These are phyloP conservation scores for Pythium periplocum DNA, from an alignment of 352 stramenopile species.

Conservation along the genomic window DNA sequence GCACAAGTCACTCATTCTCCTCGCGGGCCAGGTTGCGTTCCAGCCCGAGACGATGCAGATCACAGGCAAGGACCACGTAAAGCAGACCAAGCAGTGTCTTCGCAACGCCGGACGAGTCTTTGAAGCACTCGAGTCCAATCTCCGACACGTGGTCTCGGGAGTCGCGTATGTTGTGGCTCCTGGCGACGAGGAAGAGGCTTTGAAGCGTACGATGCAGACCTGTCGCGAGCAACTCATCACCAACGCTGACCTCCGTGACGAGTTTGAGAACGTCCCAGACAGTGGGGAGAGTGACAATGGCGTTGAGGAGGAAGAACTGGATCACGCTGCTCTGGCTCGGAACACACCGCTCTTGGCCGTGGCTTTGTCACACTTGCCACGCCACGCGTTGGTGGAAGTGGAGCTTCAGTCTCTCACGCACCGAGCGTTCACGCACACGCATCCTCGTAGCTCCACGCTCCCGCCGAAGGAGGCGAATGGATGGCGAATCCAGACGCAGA, in stretches of 20 bases:
- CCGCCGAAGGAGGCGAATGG: slow-evolving; percentile 2
- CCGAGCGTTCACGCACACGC: slow-evolving; percentile 47
- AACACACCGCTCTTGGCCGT: slow-evolving; percentile 54
- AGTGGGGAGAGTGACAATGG: slow-evolving; percentile 77
- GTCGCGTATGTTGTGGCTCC: slow-evolving; percentile 53
- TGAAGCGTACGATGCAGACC: slow-evolving; percentile 1
- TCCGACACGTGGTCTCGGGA: slow-evolving; percentile 61
- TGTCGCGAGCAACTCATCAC: slow-evolving; percentile 19
- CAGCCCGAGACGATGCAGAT: slow-evolving; percentile 93
- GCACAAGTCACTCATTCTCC: slow-evolving; percentile 85
- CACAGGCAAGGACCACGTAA: slow-evolving; percentile 30
- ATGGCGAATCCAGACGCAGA: slow-evolving; percentile 26
- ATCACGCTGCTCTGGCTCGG: slow-evolving; percentile 33
- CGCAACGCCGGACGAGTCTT: slow-evolving; percentile 62
- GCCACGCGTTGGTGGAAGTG: slow-evolving; percentile 64
- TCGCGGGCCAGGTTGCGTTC: slow-evolving; percentile 97
- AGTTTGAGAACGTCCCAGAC: slow-evolving; percentile 48
- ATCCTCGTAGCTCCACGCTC: slow-evolving; percentile 15
- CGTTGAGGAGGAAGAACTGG: slow-evolving; percentile 47
- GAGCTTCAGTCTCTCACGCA: slow-evolving; percentile 76
- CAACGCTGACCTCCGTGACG: slow-evolving; percentile 51
- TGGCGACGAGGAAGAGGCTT: slow-evolving; percentile 1
- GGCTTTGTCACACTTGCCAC: slow-evolving; percentile 63
- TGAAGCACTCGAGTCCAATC: slow-evolving; percentile 73
- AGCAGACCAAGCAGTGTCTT: slow-evolving; percentile 51